Base-by-base conservation (phyloP, 139 green algal genomes). In the Chlorella ohadii region DNA sequence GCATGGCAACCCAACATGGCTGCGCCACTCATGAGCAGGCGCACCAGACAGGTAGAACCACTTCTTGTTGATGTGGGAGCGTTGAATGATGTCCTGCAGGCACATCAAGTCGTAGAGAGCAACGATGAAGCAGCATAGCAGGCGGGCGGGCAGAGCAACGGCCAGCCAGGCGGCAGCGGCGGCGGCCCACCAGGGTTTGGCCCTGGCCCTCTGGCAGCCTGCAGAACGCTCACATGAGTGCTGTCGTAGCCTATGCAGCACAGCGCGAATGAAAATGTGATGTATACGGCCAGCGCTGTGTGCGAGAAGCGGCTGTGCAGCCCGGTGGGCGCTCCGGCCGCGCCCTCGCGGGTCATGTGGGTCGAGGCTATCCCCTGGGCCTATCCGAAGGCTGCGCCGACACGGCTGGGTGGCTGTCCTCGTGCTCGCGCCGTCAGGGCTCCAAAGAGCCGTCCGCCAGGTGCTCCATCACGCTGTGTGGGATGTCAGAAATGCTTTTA, bases 11-110 rank as follows among this genome's bases (percentile, higher is more conserved):
- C n/a, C n/a, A n/a, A n/a, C n/a, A n/a, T n/a, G n/a, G n/a, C n/a
- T n/a, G n/a, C n/a, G n/a, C 4, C 55, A 57, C 39, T 25, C 44
- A 51, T 51, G 44, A n/a, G n/a, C n/a, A n/a, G 27, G 13, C 84
- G 31, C 31, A 94, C 93, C 93, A 79, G 93, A 96, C 1, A 96
- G 83, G 57, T 93, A 91, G 41, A 92, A 95, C 93, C 93, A 96
- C 41, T 95, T 94, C n/a, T 92, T 88, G 78, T 93, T 96, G 61
- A 96, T 80, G 41, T 91, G 87, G 68, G 94, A 95, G 13, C 85
- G 86, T 23, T 92, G 72, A 1, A 96, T 63, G 20, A 96, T 79
- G 2, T 83, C 84, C 93, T 96, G 88, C 73, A 84, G 47, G 12
- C 57, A 12, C 1, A 4, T 2, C 20, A 36, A 36, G 66, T 7